phyloP scores from a whole-genome alignment of 768 basidiomycete genomes.

The Panaeolus cyanescens region DNA sequence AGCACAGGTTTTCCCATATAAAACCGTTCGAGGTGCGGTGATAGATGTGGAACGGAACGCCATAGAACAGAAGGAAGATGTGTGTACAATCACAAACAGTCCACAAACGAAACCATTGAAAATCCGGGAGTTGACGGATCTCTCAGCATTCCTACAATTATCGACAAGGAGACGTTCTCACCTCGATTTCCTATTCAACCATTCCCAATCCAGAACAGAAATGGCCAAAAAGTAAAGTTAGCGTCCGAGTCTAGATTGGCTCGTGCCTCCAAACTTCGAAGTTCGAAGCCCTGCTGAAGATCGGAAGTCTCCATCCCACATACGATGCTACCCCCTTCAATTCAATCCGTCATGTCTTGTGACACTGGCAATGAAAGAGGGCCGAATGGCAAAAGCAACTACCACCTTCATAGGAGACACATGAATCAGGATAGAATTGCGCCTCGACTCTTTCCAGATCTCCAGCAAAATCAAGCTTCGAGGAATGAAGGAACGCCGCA shows the following conservation, averaged over 20 bases:
- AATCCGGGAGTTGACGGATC: conserved; percentile 3
- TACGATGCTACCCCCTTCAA: neutral
- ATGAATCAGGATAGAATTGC: neutral
- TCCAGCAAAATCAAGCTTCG: neutral
- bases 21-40: neutral
- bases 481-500: neutral
- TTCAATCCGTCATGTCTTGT: neutral
- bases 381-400: neutral
- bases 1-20: conserved; percentile 1
- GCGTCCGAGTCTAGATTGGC: neutral
- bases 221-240: neutral
- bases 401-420: neutral
- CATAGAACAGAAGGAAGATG: neutral
- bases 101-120: conserved; percentile 1
- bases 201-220: neutral
- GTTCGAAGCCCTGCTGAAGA: neutral
- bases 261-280: neutral
- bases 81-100: neutral
- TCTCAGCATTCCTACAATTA: neutral
- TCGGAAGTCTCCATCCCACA: neutral
- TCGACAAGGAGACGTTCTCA: conserved; percentile 26
- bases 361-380: neutral
- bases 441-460: neutral
- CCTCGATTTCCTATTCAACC: conserved; percentile 79
- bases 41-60: conserved; percentile 1